Conservation (phyloP, 306 rosid genomes). For the Acacia confusa region DNA sequence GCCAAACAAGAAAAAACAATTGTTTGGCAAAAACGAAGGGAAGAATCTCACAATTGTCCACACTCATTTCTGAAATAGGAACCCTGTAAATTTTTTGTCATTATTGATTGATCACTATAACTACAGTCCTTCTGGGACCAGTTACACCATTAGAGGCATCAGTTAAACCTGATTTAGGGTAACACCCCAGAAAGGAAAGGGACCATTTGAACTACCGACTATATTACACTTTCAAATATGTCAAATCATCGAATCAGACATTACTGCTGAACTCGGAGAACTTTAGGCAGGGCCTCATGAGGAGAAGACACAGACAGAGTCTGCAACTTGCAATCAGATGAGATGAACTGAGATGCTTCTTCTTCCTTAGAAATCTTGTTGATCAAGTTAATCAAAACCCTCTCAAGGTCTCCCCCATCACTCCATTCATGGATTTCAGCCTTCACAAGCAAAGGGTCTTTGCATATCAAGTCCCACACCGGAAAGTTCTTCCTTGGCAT, state of each 20-base stretch:
- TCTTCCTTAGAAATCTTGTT: conserved; percentile 39
- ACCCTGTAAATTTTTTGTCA: background rate
- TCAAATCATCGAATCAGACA: background rate
- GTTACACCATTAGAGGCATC: background rate
- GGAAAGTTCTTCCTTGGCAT: conserved; percentile 77
- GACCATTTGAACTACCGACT: background rate
- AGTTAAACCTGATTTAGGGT: background rate
- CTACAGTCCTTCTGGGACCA: conserved; percentile 1
- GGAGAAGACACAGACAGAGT: conserved; percentile 31
- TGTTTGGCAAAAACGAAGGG: background rate
- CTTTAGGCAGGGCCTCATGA: conserved; percentile 46
- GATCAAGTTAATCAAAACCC: conserved; percentile 39
- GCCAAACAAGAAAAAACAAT: background rate
- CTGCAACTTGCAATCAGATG: conserved; percentile 51
- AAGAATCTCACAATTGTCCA: background rate
- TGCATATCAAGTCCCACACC: conserved; percentile 55
- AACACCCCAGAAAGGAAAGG: background rate
- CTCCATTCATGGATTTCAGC: conserved; percentile 64
- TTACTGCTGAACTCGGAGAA: conserved; percentile 44
- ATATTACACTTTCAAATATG: background rate
- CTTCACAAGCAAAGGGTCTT: conserved; percentile 46
- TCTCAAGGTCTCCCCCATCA: conserved; percentile 50
- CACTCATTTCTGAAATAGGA: background rate
- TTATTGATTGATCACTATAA: background rate
- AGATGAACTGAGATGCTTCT: conserved; percentile 29